Evolutionary conservation across 2,329 filamentous ascomycete species (phyloP).

Genomic region (Xylaria sp.): DNA sequence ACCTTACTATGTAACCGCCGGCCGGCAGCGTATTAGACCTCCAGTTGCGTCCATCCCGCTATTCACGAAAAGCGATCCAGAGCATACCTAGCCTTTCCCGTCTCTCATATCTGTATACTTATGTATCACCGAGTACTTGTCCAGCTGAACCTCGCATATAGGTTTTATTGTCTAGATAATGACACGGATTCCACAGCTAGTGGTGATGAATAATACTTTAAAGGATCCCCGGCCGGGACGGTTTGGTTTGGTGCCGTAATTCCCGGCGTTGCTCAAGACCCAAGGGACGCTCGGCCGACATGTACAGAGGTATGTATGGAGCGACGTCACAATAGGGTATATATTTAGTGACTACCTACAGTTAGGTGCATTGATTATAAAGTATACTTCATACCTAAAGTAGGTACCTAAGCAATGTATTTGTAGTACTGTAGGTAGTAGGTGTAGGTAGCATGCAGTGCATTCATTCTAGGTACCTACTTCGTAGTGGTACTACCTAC

Average conservation of each 20-base stretch:
- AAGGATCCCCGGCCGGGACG: conserved; percentile 18
- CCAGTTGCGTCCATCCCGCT: conserved; percentile 10
- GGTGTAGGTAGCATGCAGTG: no score
- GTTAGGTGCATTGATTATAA: no score
- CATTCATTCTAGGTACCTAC: no score
- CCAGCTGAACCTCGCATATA: not conserved
- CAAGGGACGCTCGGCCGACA: conserved; percentile 13
- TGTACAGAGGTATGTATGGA: not conserved
- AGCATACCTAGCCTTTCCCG: not conserved
- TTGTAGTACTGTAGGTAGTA: no score
- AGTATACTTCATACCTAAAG: not conserved
- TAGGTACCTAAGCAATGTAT: not conserved
- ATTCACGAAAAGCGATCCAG: not conserved
- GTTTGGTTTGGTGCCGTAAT: conserved; percentile 22
- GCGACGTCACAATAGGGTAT: not conserved
- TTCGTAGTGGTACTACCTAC: no score
- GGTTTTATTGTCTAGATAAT: not conserved
- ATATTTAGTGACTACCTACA: not conserved
- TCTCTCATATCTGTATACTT: not conserved
- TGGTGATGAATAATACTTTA: conserved; percentile 8
- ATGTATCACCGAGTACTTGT: not conserved
- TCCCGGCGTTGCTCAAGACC: conserved; percentile 25
- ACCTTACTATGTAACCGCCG: conserved; percentile 13
- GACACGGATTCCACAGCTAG: conserved; percentile 2
- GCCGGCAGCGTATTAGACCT: conserved; percentile 20